phyloP scores from a whole-genome alignment of 768 basidiomycete genomes.

The Saitozyma sp. region DNA sequence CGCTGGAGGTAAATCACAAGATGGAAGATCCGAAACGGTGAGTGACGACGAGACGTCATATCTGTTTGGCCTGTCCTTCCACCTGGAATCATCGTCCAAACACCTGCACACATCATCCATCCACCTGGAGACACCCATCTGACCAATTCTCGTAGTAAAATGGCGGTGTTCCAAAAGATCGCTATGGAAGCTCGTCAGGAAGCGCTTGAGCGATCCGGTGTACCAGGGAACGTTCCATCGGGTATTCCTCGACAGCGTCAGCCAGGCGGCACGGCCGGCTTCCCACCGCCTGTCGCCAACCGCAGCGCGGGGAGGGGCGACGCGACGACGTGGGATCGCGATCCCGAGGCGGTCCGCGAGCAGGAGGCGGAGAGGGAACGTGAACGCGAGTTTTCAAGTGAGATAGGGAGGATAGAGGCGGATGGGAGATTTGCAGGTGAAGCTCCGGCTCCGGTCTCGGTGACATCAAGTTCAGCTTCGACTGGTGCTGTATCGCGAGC shows the following conservation, averaged over 20 bases:
- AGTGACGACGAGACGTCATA: constrained; percentile 3
- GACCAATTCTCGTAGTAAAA: constrained; percentile 18
- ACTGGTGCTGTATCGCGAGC: too few species aligned
- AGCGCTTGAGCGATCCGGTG: constrained; percentile 11
- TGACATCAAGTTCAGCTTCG: constrained; percentile 1
- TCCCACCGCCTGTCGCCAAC: too few species aligned
- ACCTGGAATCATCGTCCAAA: background rate
- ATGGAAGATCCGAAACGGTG: constrained; percentile 37
- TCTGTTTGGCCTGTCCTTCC: too few species aligned
- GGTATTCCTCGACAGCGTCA: background rate
- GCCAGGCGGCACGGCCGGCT: too few species aligned
- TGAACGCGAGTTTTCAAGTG: background rate
- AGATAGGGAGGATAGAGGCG: background rate
- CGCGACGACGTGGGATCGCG: constrained; percentile 4
- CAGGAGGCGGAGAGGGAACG: constrained; percentile 11
- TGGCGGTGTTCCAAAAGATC: constrained; percentile 35
- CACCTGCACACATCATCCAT: background rate
- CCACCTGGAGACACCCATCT: background rate
- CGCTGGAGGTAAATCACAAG: constrained; percentile 33
- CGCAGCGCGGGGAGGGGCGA: background rate
- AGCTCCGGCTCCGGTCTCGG: constrained; percentile 1
- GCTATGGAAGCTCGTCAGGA: constrained; percentile 21
- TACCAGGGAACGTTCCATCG: background rate
- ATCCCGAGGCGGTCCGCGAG: constrained; percentile 9
- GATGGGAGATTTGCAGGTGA: constrained; percentile 4